These are phyloP conservation scores for Mortierella sp. DNA, from an alignment of 371 early-diverging fungal genomes.

Conservation along the genomic window DNA sequence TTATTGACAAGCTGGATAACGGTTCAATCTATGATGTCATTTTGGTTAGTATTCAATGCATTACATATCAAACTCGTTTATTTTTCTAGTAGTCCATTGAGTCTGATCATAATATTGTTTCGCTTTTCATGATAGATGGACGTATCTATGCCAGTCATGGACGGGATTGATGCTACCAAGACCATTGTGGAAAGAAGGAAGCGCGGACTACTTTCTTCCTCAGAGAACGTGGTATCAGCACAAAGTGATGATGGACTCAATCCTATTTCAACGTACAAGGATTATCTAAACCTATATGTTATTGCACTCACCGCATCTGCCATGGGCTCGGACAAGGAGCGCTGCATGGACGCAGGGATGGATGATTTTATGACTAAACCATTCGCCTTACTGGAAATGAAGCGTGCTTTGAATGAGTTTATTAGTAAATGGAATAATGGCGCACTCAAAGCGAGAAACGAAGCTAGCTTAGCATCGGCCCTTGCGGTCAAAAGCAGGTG, in stretches of 20 bases:
- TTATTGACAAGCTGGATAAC: constrained; percentile 46
- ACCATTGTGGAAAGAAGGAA: constrained; percentile 42
- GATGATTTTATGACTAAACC: constrained; percentile 74
- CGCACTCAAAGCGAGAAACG: constrained; percentile 29
- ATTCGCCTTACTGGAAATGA: constrained; percentile 69
- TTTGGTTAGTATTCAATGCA: constrained; percentile 20
- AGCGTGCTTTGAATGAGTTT: constrained; percentile 42
- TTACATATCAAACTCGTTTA: not conserved
- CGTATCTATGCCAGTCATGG: constrained; percentile 53
- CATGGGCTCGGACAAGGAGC: constrained; percentile 68
- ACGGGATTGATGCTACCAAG: constrained; percentile 48
- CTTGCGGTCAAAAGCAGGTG: constrained; percentile 35
- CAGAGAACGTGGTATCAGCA: not conserved
- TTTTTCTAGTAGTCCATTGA: not conserved
- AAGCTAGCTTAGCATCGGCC: constrained; percentile 23
- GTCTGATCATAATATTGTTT: not conserved
- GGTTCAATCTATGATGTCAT: constrained; percentile 45
- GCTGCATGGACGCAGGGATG: constrained; percentile 74
- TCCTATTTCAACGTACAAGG: constrained; percentile 10
- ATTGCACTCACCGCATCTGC: constrained; percentile 74
- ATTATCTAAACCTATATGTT: constrained; percentile 62
- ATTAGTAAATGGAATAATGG: constrained; percentile 24
- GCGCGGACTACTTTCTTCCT: constrained; percentile 21
- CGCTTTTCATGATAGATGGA: constrained; percentile 39
- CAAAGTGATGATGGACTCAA: not conserved